Base-by-base conservation (phyloP, 2,329 filamentous ascomycete species). In the Massarina eburnea region DNA sequence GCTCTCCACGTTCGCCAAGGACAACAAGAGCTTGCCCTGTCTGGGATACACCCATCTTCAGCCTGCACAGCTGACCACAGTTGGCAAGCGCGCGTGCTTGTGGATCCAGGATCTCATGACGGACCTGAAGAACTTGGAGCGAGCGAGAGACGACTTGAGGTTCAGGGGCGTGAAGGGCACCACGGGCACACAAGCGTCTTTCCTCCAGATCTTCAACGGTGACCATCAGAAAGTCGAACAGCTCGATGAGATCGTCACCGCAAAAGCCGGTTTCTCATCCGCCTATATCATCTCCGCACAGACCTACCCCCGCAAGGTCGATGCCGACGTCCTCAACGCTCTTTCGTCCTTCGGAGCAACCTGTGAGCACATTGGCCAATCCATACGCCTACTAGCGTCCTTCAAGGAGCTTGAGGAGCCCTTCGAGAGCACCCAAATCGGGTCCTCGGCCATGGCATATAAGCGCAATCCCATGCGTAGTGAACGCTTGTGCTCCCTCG, bases 331-430 rank as follows among this genome's bases (percentile, higher is more conserved):
- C n/a, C 80, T 85, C 59, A 91, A 94, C 64, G 89, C 88, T n/a
- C 76, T 96, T 26, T 79, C 81, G 24, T 88, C 84, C 1, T 83
- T 96, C 41, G 91, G 88, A 19, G 80, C 89, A n/a, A 89, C 89
- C 0, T 88, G 83, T 39, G 81, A 89, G 64, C 82, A 85, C 48
- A 91, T 95, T 49, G 81, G 82, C 39, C 79, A 80, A 21, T 88
- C 91, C 60, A 87, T 94, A 54, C 80, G 88, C 39, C 84, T 89
- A 63, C 76, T 91, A 20, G 85, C 85, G 2, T 76, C 80, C 49
- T 80, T 84, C 72, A 95, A 96, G 77, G 89, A 95, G 70, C 76
- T 94, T 47, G 91, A 95, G 65, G 88, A 91, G 75, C 89, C 88
- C 0, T 89, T 90, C 58, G 88, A 91, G 73, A 83, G 83, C 59